Conservation (phyloP, 169 alveolate genomes). For the Cystoisospora suis region DNA sequence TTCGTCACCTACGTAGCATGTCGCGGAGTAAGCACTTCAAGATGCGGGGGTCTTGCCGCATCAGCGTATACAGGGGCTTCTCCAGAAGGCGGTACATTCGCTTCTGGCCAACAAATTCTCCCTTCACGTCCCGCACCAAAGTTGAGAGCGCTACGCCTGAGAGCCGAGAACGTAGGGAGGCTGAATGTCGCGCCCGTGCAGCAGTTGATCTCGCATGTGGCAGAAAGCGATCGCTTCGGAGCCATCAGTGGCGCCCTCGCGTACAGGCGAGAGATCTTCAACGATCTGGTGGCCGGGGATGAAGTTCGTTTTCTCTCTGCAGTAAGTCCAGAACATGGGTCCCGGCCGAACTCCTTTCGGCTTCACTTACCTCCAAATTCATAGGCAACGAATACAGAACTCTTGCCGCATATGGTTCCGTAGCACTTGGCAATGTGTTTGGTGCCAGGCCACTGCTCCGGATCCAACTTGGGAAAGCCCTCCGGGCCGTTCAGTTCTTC, state of each 20-base stretch:
- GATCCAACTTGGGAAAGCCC: neutral
- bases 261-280: neutral
- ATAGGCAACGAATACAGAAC: neutral
- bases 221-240: neutral
- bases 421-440: neutral
- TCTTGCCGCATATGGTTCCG: neutral
- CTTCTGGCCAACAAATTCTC: conserved; percentile 80
- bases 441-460: neutral
- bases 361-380: neutral
- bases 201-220: neutral
- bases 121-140: conserved; percentile 75
- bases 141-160: conserved; percentile 70
- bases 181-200: neutral
- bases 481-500: neutral
- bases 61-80: conserved; percentile 63
- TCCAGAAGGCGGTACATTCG: conserved; percentile 78
- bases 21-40: conserved; percentile 72
- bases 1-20: neutral
- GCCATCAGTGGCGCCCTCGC: neutral
- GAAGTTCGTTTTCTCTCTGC: neutral
- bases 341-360: neutral
- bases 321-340: neutral
- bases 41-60: conserved; percentile 65
- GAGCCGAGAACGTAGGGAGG: neutral
- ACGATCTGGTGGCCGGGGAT: neutral